Percentiles rank a stretch among this genome's conserved stretches.
Conservation (phyloP, 2,329 filamentous ascomycete genomes). For the Fusarium beomiforme region DNA sequence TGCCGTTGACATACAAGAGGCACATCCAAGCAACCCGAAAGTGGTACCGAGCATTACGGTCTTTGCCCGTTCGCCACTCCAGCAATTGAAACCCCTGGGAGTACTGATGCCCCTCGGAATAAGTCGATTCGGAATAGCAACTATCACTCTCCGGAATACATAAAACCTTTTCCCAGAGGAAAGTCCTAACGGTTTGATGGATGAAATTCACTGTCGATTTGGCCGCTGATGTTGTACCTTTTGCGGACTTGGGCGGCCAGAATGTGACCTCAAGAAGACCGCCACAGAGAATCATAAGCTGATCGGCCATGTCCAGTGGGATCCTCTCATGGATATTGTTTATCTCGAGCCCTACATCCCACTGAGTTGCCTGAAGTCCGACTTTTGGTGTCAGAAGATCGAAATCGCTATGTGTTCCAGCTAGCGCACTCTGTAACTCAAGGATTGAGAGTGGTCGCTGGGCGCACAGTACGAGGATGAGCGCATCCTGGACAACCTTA, state of each 20-base stretch:
- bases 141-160: background rate
- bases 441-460: background rate
- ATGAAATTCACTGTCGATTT: background rate
- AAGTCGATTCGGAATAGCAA: background rate
- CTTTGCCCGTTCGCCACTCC: too few relatives aligned
- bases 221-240: background rate
- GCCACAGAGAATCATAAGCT: background rate
- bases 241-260: background rate
- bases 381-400: background rate
- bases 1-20: background rate
- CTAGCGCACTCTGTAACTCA: background rate
- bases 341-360: background rate
- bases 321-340: background rate
- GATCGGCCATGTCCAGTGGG: background rate
- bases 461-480: background rate
- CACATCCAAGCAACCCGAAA: background rate
- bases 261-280: background rate
- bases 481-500: background rate
- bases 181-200: background rate
- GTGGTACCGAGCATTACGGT: background rate
- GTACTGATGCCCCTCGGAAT: too few relatives aligned
- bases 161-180: background rate
- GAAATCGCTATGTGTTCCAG: background rate
- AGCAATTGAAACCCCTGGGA: too few relatives aligned
- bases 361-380: background rate